Evolutionary conservation across 768 basidiomycete species (phyloP).

Genomic region (Boletus vinaceobasis): DNA sequence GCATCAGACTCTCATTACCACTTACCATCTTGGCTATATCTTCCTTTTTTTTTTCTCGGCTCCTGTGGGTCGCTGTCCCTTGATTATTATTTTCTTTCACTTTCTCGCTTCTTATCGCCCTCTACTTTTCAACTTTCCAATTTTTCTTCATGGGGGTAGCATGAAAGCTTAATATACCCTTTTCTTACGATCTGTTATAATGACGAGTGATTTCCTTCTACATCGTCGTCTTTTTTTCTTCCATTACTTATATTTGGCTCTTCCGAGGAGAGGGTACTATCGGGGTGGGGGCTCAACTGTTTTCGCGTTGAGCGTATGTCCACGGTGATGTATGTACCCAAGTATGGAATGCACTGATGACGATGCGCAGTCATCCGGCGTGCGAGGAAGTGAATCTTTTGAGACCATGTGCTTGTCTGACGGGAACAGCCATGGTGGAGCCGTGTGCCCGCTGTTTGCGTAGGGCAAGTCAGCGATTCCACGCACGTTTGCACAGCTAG

Average conservation of each 20-base stretch:
- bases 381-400: background rate
- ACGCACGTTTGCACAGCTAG: background rate
- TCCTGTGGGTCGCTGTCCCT: slow-evolving; percentile 3
- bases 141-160: slow-evolving; percentile 11
- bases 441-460: background rate
- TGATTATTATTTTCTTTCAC: slow-evolving; percentile 7
- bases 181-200: slow-evolving; percentile 22
- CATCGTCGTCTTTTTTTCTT: slow-evolving; percentile 3
- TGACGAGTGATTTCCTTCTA: slow-evolving; percentile 6
- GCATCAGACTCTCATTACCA: slow-evolving; percentile 24
- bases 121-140: background rate
- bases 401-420: background rate
- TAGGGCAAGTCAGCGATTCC: too few species aligned
- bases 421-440: background rate
- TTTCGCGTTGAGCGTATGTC: slow-evolving; percentile 2
- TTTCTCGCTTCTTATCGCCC: background rate
- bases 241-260: background rate
- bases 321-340: slow-evolving; percentile 15
- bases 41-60: slow-evolving; percentile 1
- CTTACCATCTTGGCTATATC: slow-evolving; percentile 24
- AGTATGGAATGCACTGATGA: slow-evolving; percentile 14
- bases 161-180: slow-evolving; percentile 26
- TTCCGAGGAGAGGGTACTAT: slow-evolving; percentile 3
- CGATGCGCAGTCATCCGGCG: background rate
- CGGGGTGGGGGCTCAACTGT: background rate